Evolutionary conservation across 2,329 filamentous ascomycete species (phyloP).

Genomic region (Phaeoacremonium minimum): DNA sequence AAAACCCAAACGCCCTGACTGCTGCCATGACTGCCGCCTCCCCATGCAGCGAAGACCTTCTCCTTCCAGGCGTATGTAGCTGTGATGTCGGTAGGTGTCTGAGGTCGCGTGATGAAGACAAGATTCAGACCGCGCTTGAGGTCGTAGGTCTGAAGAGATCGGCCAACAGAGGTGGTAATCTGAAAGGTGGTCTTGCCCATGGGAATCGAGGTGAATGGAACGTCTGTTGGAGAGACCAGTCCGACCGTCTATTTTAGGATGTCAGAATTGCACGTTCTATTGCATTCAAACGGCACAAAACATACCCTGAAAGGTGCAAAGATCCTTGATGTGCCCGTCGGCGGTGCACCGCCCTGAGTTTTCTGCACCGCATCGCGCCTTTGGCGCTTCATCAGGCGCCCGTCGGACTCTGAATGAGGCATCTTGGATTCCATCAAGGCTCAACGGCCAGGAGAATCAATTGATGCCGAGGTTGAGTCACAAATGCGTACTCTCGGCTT

Average conservation of each 20-base stretch:
- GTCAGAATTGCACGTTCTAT: slow-evolving; percentile 3
- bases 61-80: slow-evolving; percentile 86
- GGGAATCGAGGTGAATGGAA: slow-evolving; percentile 85
- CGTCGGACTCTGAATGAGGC: slow-evolving; percentile 55
- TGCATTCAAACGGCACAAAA: too few relatives aligned
- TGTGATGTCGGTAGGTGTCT: slow-evolving; percentile 81
- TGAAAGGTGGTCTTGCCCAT: slow-evolving; percentile 94
- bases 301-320: slow-evolving; percentile 88
- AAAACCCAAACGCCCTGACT: slow-evolving; percentile 80
- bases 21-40: slow-evolving; percentile 48
- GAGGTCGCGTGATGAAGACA: slow-evolving; percentile 87
- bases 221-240: slow-evolving; percentile 82
- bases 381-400: slow-evolving; percentile 72
- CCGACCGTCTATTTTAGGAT: slow-evolving; percentile 70
- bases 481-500: too few relatives aligned
- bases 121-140: slow-evolving; percentile 84
- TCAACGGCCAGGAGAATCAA: background rate
- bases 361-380: slow-evolving; percentile 49
- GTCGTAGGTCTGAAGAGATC: slow-evolving; percentile 92
- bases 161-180: slow-evolving; percentile 90
- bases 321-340: slow-evolving; percentile 67
- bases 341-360: slow-evolving; percentile 27
- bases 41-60: slow-evolving; percentile 86
- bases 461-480: background rate
- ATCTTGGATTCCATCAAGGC: slow-evolving; percentile 32